Percentiles rank a stretch among this genome's conserved stretches.
phyloP scores from a whole-genome alignment of 2,329 filamentous ascomycete species.

The Fusarium compactum region DNA sequence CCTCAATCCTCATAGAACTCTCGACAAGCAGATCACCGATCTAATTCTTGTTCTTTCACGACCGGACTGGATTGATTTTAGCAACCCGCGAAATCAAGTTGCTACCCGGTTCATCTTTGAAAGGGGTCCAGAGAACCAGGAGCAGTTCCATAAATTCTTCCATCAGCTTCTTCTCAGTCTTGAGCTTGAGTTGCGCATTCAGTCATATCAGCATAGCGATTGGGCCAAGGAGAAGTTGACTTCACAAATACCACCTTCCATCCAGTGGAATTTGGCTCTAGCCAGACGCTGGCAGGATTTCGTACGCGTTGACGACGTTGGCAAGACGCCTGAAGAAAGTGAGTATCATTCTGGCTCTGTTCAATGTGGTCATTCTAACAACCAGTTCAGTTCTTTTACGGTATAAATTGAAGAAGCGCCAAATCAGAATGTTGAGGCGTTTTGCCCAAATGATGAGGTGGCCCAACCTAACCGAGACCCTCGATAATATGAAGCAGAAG shows the following conservation, averaged over 20 bases:
- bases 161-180: conserved; percentile 81
- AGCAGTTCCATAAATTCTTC: conserved; percentile 75
- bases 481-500: conserved; percentile 70
- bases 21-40: conserved; percentile 79
- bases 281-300: conserved; percentile 79
- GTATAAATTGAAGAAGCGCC: conserved; percentile 73
- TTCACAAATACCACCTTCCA: conserved; percentile 73
- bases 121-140: conserved; percentile 65
- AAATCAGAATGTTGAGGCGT: conserved; percentile 74
- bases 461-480: conserved; percentile 76
- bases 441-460: conserved; percentile 82
- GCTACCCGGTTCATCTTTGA: conserved; percentile 79
- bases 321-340: conserved; percentile 64
- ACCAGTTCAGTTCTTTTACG: conserved; percentile 66
- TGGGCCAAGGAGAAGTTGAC: conserved; percentile 74
- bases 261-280: conserved; percentile 80
- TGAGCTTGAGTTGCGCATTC: conserved; percentile 78
- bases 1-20: conserved; percentile 69
- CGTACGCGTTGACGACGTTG: conserved; percentile 73
- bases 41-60: conserved; percentile 76
- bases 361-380: background rate
- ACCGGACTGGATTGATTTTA: conserved; percentile 81
- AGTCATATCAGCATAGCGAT: conserved; percentile 70
- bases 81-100: conserved; percentile 76
- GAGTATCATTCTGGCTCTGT: conserved; percentile 38